Base-by-base conservation (phyloP, 176 grass and related monocot species). In the Carex littledalei region DNA sequence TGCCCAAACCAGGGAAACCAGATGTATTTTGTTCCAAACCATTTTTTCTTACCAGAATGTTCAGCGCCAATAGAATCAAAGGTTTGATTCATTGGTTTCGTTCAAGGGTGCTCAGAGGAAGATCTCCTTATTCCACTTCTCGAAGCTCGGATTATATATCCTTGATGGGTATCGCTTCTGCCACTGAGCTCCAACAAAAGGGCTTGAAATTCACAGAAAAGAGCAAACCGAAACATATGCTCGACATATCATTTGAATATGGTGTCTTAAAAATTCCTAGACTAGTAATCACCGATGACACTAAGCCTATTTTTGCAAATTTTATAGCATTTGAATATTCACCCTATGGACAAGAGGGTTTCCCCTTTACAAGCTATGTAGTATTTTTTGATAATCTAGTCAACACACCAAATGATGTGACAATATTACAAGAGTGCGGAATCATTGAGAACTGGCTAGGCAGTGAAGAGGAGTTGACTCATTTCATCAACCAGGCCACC, bases 151-250 rank as follows among this genome's bases (percentile, higher is more conserved):
- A 22, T 20, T 8, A 4, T 34, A 22, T 17, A 62, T 62, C 29
- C 0, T 5, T 9, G 0, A 9, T 3, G 31, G 17, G 55, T 22
- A 68, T 84, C 39, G 63, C 81, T 66, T 84, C 20, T 24, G 81
- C 81, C 14, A 55, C 61, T 3, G 2, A 12, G 18, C 63, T 84
- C 37, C 1, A 17, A 24, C 63, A 84, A 16, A 14, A 63, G 8
- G 81, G 81, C 15, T 3, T 84, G 41, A 84, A 26, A 31, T 34
- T 84, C 81, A 69, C 10, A 24, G 15, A 8, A 59, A 71, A 84
- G 20, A 29, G 6, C 11, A 13, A 10, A 0, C 24, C 29, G 1
- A 0, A 12, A 1, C 34, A 66, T 34, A 70, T 68, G 16, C 15
- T 84, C 8, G 35, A 84, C 20, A 53, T 84, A 66, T 66, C 81